These are phyloP conservation scores for Lathyrus oleraceus DNA, from an alignment of 306 rosid species.

Conservation along the genomic window DNA sequence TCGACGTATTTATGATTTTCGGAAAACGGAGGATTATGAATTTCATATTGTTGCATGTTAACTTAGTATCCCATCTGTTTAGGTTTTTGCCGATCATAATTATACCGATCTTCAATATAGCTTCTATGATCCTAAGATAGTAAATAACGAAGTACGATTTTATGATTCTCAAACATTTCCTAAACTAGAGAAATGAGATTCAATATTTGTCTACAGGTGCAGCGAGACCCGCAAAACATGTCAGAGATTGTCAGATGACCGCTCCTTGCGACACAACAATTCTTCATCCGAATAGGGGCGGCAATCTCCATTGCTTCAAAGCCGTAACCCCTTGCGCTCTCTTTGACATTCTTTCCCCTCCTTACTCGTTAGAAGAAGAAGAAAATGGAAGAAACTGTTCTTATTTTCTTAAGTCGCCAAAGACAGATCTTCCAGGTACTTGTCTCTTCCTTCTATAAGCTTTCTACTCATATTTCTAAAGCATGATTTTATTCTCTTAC, in stretches of 20 bases:
- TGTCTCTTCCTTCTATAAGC: slow-evolving; percentile 11
- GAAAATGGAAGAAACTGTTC: slow-evolving; percentile 47
- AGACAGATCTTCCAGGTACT: slow-evolving; percentile 42
- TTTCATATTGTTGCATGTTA: slow-evolving; percentile 18
- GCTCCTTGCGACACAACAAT: slow-evolving; percentile 45
- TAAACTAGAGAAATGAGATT: slow-evolving; percentile 3
- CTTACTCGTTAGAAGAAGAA: slow-evolving; percentile 43
- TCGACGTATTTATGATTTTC: neutral
- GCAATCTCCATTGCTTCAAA: slow-evolving; percentile 50
- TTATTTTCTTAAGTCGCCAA: slow-evolving; percentile 35
- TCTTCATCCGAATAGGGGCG: slow-evolving; percentile 48
- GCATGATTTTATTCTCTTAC: neutral
- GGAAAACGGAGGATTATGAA: slow-evolving; percentile 10
- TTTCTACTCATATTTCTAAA: slow-evolving; percentile 9
- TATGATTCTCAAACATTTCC: slow-evolving; percentile 12
- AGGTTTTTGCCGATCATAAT: neutral
- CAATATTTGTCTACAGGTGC: slow-evolving; percentile 11
- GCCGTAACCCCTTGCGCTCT: slow-evolving; percentile 52
- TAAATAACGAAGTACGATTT: neutral
- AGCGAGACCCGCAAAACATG: slow-evolving; percentile 47
- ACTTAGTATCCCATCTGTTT: neutral
- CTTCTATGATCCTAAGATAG: slow-evolving; percentile 3
- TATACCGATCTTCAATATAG: neutral
- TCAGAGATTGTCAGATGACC: slow-evolving; percentile 44
- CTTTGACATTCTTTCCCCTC: slow-evolving; percentile 52